Base-by-base conservation (phyloP, 768 basidiomycete genomes). In the Naganishia antarctica region DNA sequence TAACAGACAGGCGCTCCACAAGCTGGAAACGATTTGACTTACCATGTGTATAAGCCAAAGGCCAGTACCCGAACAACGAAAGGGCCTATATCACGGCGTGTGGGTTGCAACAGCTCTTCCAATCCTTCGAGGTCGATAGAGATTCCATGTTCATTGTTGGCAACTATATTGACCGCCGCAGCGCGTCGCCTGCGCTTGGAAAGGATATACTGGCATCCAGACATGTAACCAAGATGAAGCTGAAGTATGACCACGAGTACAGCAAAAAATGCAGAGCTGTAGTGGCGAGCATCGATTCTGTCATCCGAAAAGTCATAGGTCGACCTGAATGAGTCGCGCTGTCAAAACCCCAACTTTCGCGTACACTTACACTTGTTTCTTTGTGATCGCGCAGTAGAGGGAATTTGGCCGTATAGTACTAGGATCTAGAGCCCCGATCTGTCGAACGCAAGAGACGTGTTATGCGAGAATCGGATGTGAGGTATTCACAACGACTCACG, bases 161-260 rank as follows among this genome's bases (percentile, higher is more conserved):
- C 53, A 7, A 49, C 47, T n/a, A 57, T 57, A 16, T 32, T 57
- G 6, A 34, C 1, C 26, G 53, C 53, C 34, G 37, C 40, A 9
- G 11, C 34, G 3, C 53, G 53, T 26, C 18, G 53, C n/a, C 34
- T 37, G 6, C 53, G 53, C 28, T 49, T 49, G 12, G 32, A 40
- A 8, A 25, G 34, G 11, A 57, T 40, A 11, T 12, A 57, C 37
- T 37, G 23, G 26, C 21, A 37, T 3, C 21, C 53, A 6, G 53
- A 57, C 53, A 57, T 57, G 34, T 57, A 57, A 11, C 21, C 53
- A 9, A 57, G 53, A 57, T 57, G 53, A 9, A 57, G 5, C 32
- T 57, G 53, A 25, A 57, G 37, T 2, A 57, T 2, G 21, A 57
- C 53, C 1, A 57, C 53, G 7, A 57, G 23, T 0, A 57, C 34